phyloP scores from a whole-genome alignment of 257 asterid genomes.

The Perilla frutescens region DNA sequence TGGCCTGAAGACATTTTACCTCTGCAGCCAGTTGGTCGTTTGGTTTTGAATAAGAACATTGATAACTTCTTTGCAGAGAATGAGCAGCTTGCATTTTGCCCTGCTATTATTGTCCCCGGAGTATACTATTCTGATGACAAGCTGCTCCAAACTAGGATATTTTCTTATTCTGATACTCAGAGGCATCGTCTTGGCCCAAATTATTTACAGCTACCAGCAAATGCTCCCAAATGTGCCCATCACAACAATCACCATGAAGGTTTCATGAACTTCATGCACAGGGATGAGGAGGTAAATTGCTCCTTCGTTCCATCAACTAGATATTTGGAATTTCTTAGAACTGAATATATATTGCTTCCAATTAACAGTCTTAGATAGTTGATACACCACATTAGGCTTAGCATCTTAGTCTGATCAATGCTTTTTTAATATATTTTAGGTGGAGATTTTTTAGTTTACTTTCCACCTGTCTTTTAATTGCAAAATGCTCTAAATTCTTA shows the following conservation, averaged over 20 bases:
- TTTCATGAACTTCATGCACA: constrained; percentile 76
- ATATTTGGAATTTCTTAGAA: neutral
- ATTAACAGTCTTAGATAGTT: constrained; percentile 10
- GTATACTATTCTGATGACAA: constrained; percentile 68
- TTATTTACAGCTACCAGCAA: constrained; percentile 72
- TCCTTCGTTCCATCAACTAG: neutral
- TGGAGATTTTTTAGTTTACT: neutral
- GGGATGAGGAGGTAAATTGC: constrained; percentile 75
- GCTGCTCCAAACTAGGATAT: constrained; percentile 69
- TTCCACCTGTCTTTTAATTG: neutral
- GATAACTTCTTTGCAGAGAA: constrained; percentile 87
- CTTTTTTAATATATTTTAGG: neutral
- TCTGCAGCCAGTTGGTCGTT: constrained; percentile 94
- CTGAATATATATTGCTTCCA: neutral
- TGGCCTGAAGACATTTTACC: constrained; percentile 98
- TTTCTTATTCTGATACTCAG: constrained; percentile 75
- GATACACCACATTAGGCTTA: neutral
- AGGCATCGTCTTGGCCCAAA: constrained; percentile 90
- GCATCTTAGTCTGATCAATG: neutral
- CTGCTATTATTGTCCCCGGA: constrained; percentile 69
- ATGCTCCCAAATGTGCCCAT: constrained; percentile 71
- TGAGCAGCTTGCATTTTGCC: constrained; percentile 75
- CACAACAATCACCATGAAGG: constrained; percentile 83
- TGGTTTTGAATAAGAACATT: constrained; percentile 91
- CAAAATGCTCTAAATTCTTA: neutral